Percentiles rank a stretch among this genome's conserved stretches.
These are phyloP conservation scores for Coniochaeta sp. DNA, from an alignment of 2,329 filamentous ascomycete genomes.

Conservation along the genomic window DNA sequence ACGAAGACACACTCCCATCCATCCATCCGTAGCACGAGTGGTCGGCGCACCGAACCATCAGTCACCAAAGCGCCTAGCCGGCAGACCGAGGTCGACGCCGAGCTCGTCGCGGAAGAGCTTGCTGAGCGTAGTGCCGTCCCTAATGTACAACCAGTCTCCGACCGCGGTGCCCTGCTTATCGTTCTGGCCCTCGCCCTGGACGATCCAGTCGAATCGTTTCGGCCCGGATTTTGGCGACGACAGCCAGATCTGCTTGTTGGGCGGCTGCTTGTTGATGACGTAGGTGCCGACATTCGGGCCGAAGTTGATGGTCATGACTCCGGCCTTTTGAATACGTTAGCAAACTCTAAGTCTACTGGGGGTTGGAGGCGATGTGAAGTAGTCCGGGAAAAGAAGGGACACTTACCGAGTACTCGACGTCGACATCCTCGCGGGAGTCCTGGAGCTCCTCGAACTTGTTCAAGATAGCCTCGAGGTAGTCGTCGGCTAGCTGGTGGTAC, in stretches of 20 bases:
- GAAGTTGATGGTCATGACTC: constrained; percentile 72
- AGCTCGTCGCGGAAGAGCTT: constrained; percentile 71
- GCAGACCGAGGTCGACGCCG: constrained; percentile 49
- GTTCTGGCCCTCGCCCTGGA: constrained; percentile 63
- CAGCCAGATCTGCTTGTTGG: constrained; percentile 96
- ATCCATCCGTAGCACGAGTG: too few relatives aligned
- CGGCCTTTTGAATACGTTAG: constrained; percentile 49
- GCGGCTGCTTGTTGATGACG: constrained; percentile 96
- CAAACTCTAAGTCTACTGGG: neutral
- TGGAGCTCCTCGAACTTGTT: constrained; percentile 63
- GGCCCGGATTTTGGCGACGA: constrained; percentile 76
- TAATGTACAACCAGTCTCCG: constrained; percentile 80
- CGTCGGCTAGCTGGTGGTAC: constrained; percentile 73
- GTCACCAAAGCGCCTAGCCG: constrained; percentile 9
- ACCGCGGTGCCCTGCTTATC: constrained; percentile 70
- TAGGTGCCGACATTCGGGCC: constrained; percentile 65
- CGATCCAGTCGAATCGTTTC: constrained; percentile 77
- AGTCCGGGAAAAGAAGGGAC: neutral
- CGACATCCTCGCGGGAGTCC: constrained; percentile 67
- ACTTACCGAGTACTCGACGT: constrained; percentile 82
- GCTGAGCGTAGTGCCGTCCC: constrained; percentile 72
- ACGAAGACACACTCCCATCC: neutral
- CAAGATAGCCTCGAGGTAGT: constrained; percentile 57
- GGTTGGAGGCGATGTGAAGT: neutral
- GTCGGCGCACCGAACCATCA: neutral